Base-by-base conservation (phyloP, 768 basidiomycete genomes). In the Suillus discolor region DNA sequence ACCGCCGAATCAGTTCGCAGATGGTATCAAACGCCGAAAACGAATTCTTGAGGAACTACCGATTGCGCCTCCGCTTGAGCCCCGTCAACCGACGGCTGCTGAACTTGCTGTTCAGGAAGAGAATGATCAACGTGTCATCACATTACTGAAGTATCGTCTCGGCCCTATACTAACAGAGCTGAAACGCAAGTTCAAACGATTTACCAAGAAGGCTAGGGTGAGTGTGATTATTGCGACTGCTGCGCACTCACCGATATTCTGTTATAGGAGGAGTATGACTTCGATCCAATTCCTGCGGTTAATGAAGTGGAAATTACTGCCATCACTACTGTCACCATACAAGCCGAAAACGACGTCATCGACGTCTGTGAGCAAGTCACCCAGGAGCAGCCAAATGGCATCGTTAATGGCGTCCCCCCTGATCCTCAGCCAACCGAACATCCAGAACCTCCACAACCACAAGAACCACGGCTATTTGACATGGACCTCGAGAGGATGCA, bases 401-500 rank as follows among this genome's bases (percentile, higher is more conserved):
- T 79, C 38, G 71, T 79, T 53, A 83, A 85, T 62, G 85, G 81
- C 18, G 68, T 77, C 41, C 66, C 69, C 25, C 28, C 66, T 15
- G 68, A 71, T 54, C 18, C n/a, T 54, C 67, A 72, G 41, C 66
- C 61, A n/a, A 57, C 54, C 2, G 72, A 76, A 31, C 63, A 69
- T 20, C 68, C 65, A 55, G 82, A 70, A 34, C 78, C 76, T 18
- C 64, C 70, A 13, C 79, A 80, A 11, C 79, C 79, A 20, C 75
- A 62, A 34, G 54, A 72, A 18, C 87, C 86, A 11, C 81, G 80
- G 9, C 79, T 96, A 20, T 93, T 87, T 73, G 89, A 96, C 72
- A 90, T 98, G 84, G 96, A 98, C 75, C 82, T 99, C 44, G 97
- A 99, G 71, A 87, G 85, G 68, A 94, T 99, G 87, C 92, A 96